Evolutionary conservation across 1,139 yeast species (phyloP).

Genomic region (Scheffersomyces quercinus): DNA sequence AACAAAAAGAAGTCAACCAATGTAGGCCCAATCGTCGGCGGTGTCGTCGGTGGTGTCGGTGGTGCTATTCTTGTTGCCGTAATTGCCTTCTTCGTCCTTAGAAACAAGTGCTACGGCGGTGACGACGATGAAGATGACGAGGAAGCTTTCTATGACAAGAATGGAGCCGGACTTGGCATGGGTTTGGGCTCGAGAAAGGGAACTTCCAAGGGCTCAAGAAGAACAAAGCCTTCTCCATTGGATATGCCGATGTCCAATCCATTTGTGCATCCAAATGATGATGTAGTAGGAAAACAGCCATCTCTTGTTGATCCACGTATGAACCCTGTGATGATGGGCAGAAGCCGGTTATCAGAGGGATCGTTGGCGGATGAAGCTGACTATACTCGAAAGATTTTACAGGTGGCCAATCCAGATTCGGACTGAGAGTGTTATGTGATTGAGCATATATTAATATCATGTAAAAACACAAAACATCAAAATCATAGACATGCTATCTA

Average conservation of each 20-base stretch:
- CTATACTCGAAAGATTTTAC: constrained; percentile 68
- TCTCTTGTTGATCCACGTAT: constrained; percentile 50
- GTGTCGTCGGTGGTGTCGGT: constrained; percentile 65
- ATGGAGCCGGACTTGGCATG: constrained; percentile 13
- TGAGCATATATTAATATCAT: no score
- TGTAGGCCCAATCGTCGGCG: constrained; percentile 65
- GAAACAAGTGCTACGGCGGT: constrained; percentile 33
- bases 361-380: constrained; percentile 79
- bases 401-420: constrained; percentile 71
- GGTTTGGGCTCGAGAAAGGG: constrained; percentile 9
- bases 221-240: constrained; percentile 22
- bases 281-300: constrained; percentile 26
- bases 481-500: no score
- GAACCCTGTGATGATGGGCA: constrained; percentile 70
- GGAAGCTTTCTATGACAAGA: constrained; percentile 38
- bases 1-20: constrained; percentile 17
- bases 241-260: constrained; percentile 53
- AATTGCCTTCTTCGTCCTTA: constrained; percentile 46
- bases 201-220: constrained; percentile 28
- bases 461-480: no score
- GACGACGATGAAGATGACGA: constrained; percentile 51
- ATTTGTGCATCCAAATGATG: constrained; percentile 61
- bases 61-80: constrained; percentile 48
- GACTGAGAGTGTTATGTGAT: neutral
- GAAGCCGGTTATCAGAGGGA: constrained; percentile 73